A percentile compares a stretch with the other conserved stretches of the same genome.
These are phyloP conservation scores for Fusarium pseudograminearum DNA, from an alignment of 2,329 filamentous ascomycete species.

Conservation along the genomic window DNA sequence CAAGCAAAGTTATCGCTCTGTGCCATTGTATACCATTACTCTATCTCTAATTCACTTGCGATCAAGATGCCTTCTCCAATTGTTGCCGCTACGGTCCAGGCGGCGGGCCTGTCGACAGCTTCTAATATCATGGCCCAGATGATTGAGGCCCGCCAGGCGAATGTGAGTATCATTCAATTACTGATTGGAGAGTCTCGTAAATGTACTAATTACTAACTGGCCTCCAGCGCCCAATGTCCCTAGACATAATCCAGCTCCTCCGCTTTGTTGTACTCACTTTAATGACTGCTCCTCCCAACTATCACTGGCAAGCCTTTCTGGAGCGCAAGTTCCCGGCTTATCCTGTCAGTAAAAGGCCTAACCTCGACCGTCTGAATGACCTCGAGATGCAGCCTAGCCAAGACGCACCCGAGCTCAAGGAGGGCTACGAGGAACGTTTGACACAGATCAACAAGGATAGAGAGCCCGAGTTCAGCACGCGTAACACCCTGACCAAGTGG, in stretches of 20 bases:
- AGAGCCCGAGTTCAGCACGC: constrained; percentile 53
- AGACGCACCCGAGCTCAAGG: constrained; percentile 41
- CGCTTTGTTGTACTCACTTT: constrained; percentile 67
- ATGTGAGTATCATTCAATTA: constrained; percentile 48
- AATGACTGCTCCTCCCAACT: constrained; percentile 67
- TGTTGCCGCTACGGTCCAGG: constrained; percentile 65
- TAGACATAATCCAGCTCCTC: constrained; percentile 62
- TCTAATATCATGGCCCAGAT: constrained; percentile 69
- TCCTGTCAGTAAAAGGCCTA: constrained; percentile 22
- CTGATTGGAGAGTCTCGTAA: not conserved
- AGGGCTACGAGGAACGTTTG: constrained; percentile 40
- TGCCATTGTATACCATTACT: not conserved
- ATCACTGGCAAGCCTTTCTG: constrained; percentile 68
- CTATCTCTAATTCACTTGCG: constrained; percentile 5
- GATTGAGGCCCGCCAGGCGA: constrained; percentile 61
- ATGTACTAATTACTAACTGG: not conserved
- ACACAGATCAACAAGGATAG: constrained; percentile 31
- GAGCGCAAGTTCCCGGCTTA: constrained; percentile 66
- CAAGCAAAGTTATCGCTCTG: not conserved
- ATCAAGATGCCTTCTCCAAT: constrained; percentile 62
- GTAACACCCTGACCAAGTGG: constrained; percentile 62
- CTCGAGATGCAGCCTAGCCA: constrained; percentile 49
- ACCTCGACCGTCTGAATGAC: constrained; percentile 37
- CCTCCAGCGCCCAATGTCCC: constrained; percentile 52
- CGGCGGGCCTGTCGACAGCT: constrained; percentile 62